Evolutionary conservation across 176 grass and related monocot species (phyloP).

Genomic region (Oryza rufipogon): DNA sequence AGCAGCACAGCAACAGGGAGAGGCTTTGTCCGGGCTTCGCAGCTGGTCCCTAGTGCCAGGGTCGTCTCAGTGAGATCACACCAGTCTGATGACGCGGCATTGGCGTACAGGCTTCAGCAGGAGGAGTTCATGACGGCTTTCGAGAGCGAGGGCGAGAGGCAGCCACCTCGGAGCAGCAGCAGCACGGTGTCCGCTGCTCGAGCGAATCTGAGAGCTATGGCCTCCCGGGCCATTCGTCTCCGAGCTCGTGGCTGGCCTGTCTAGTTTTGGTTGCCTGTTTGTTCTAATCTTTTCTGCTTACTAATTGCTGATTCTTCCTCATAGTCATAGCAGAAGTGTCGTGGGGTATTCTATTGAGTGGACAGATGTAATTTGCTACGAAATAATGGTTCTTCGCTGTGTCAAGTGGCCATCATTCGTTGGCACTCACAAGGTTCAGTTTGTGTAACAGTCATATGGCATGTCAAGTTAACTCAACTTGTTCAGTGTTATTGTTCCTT

Average conservation of each 20-base stretch:
- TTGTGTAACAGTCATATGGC: background rate
- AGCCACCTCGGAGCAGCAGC: slow-evolving; percentile 4
- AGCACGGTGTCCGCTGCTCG: slow-evolving; percentile 51
- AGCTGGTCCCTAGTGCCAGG: slow-evolving; percentile 30
- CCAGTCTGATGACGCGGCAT: slow-evolving; percentile 68
- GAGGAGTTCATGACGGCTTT: slow-evolving; percentile 84
- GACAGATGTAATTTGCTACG: background rate
- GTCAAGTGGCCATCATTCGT: background rate
- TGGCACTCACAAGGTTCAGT: background rate
- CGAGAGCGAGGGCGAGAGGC: slow-evolving; percentile 41
- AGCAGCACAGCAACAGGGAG: slow-evolving; percentile 31
- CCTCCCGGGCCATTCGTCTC: slow-evolving; percentile 56
- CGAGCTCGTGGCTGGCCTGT: slow-evolving; percentile 57
- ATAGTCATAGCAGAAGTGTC: background rate
- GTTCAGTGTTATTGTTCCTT: too few species aligned
- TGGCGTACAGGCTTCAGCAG: slow-evolving; percentile 82
- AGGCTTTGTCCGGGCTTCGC: slow-evolving; percentile 50
- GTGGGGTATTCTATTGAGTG: background rate
- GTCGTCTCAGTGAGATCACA: slow-evolving; percentile 12
- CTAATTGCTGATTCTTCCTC: slow-evolving; percentile 4
- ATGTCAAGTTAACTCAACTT: background rate
- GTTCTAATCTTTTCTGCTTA: slow-evolving; percentile 7
- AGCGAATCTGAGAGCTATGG: slow-evolving; percentile 72
- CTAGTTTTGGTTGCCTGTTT: slow-evolving; percentile 28
- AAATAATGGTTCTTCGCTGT: background rate